Percentiles rank a stretch among this genome's conserved stretches.
phyloP scores from a whole-genome alignment of 176 grass and related monocot genomes.

The Aegilops longissima region DNA sequence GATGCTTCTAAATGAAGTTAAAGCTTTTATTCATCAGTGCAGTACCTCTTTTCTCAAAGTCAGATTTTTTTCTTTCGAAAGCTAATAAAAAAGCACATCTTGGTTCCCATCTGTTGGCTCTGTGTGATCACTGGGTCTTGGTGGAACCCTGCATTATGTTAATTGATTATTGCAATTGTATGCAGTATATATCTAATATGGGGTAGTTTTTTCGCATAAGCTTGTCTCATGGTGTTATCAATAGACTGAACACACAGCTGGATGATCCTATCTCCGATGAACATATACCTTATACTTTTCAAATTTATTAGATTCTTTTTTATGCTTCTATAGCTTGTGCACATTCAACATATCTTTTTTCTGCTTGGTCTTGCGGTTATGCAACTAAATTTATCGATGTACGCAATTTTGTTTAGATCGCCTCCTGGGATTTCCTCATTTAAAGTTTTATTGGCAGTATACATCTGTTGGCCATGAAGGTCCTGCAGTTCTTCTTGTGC shows the following conservation, averaged over 20 bases:
- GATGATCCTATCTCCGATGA: background rate
- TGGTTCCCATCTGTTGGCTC: background rate
- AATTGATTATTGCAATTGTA: background rate
- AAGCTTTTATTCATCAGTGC: background rate
- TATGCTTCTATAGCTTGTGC: conserved; percentile 5
- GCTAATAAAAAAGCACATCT: background rate
- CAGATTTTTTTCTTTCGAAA: background rate
- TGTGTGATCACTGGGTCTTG: background rate
- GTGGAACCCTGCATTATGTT: background rate
- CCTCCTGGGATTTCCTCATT: conserved; percentile 23
- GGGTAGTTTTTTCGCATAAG: background rate
- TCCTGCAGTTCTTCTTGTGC: conserved; percentile 83
- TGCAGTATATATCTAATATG: background rate
- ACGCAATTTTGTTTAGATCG: conserved; percentile 25
- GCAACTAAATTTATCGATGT: conserved; percentile 4
- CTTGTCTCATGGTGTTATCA: background rate
- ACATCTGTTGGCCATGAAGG: conserved; percentile 64
- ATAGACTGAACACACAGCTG: background rate
- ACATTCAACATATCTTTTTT: background rate
- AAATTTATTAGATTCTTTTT: background rate
- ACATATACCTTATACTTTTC: background rate
- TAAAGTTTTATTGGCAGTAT: conserved; percentile 54
- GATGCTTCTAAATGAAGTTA: conserved; percentile 2
- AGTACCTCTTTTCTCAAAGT: background rate
- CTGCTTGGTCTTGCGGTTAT: background rate